Evolutionary conservation across 768 basidiomycete species (phyloP).

Genomic region (Mycena maculata): DNA sequence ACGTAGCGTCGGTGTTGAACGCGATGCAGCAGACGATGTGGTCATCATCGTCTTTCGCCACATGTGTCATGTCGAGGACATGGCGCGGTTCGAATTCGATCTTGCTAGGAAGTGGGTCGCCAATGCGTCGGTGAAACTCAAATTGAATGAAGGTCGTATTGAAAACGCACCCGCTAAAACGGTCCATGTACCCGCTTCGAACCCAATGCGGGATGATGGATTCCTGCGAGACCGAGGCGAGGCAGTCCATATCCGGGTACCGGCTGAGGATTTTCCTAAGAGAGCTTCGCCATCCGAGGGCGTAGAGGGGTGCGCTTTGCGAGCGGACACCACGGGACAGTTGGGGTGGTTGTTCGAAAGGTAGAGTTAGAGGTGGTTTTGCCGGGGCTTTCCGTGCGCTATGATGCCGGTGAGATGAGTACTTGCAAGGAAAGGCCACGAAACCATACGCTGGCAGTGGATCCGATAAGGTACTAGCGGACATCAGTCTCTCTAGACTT

Average conservation of each 20-base stretch:
- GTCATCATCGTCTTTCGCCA: neutral
- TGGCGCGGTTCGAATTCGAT: neutral
- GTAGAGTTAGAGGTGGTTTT: neutral
- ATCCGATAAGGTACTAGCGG: too few relatives aligned
- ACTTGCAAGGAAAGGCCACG: neutral
- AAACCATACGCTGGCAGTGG: too few relatives aligned
- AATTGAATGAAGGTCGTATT: neutral
- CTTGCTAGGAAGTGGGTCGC: neutral
- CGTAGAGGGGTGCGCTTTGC: neutral
- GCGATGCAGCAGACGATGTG: neutral
- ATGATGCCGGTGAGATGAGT: neutral
- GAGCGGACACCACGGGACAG: slow-evolving; percentile 3
- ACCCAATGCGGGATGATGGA: neutral
- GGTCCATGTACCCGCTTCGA: neutral
- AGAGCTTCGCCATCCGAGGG: slow-evolving; percentile 1
- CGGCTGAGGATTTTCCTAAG: neutral
- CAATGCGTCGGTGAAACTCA: neutral
- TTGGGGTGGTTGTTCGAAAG: neutral
- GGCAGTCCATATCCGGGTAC: neutral
- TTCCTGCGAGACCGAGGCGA: neutral
- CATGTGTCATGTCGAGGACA: neutral
- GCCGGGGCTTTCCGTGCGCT: neutral
- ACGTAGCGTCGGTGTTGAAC: slow-evolving; percentile 1
- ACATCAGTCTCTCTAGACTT: too few relatives aligned
- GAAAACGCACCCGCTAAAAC: neutral